A percentile compares a stretch with the other conserved stretches of the same genome.
Evolutionary conservation across 73 alveolate species (phyloP).

Genomic region (Symbiodinium pilosum): DNA sequence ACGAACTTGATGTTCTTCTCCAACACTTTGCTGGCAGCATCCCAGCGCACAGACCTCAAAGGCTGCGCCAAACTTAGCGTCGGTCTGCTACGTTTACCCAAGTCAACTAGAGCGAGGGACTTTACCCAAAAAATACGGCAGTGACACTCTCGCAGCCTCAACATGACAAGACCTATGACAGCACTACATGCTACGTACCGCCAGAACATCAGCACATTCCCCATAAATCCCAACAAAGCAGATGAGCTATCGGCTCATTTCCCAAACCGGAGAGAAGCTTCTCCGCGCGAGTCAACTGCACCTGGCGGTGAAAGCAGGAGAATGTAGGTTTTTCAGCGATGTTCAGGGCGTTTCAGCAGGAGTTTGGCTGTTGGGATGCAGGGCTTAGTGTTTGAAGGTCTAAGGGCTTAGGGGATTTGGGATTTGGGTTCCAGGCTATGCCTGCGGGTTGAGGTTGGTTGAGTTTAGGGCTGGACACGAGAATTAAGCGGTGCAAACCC

Average conservation of each 20-base stretch:
- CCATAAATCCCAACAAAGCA: too few relatives aligned
- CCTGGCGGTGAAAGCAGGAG: neutral
- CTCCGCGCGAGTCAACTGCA: slow-evolving; percentile 98
- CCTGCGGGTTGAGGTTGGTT: too few relatives aligned
- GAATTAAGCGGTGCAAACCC: too few relatives aligned
- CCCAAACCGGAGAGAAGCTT: slow-evolving; percentile 98
- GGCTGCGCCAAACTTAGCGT: neutral
- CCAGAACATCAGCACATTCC: neutral
- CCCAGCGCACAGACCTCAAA: slow-evolving; percentile 97
- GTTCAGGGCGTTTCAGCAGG: too few relatives aligned
- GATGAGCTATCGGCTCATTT: slow-evolving; percentile 96
- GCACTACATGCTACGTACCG: too few relatives aligned
- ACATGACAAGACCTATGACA: too few relatives aligned
- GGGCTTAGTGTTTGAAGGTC: too few relatives aligned
- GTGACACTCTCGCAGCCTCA: neutral
- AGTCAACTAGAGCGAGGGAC: neutral
- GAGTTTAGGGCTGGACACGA: too few relatives aligned
- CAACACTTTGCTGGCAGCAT: slow-evolving; percentile 95
- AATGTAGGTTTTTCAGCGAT: too few relatives aligned
- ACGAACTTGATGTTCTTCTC: slow-evolving; percentile 93
- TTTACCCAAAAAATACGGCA: neutral
- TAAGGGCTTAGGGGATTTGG: too few relatives aligned
- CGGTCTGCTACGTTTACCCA: neutral
- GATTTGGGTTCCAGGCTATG: too few relatives aligned
- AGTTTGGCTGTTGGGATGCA: too few relatives aligned